phyloP scores from a whole-genome alignment of 1,284 basidiomycete species.

The Trichosporon coremiiforme region DNA sequence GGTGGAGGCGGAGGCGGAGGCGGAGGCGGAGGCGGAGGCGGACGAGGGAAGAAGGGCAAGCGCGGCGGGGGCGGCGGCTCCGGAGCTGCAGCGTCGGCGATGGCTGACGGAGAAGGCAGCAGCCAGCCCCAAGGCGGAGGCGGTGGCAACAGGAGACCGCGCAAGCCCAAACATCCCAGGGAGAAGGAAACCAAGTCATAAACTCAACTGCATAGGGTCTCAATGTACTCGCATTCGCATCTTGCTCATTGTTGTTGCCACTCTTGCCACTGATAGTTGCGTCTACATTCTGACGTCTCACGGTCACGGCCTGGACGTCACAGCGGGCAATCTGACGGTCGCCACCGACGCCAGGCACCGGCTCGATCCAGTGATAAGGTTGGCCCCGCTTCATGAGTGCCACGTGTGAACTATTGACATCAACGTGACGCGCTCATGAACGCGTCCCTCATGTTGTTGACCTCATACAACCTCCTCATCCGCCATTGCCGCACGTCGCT shows the following conservation, averaged over 20 bases:
- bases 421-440: conserved; percentile 17
- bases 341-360: neutral
- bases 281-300: no score
- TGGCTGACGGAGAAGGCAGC: neutral
- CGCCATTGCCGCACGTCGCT: neutral
- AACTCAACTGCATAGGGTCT: conserved; percentile 8
- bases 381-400: neutral
- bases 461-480: conserved; percentile 5
- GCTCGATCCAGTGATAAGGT: neutral
- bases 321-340: no score
- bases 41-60: neutral
- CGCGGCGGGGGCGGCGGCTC: conserved; percentile 4
- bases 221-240: conserved; percentile 14
- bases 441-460: conserved; percentile 19
- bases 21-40: no score
- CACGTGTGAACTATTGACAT: conserved; percentile 14
- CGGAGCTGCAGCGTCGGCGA: neutral
- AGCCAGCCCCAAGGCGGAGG: neutral
- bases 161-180: neutral
- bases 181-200: conserved; percentile 10
- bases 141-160: neutral
- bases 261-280: neutral
- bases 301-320: no score
- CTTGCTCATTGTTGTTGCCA: neutral
- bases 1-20: no score